These are phyloP conservation scores for Phytophthora constricta DNA, from an alignment of 352 stramenopile genomes.

Conservation along the genomic window DNA sequence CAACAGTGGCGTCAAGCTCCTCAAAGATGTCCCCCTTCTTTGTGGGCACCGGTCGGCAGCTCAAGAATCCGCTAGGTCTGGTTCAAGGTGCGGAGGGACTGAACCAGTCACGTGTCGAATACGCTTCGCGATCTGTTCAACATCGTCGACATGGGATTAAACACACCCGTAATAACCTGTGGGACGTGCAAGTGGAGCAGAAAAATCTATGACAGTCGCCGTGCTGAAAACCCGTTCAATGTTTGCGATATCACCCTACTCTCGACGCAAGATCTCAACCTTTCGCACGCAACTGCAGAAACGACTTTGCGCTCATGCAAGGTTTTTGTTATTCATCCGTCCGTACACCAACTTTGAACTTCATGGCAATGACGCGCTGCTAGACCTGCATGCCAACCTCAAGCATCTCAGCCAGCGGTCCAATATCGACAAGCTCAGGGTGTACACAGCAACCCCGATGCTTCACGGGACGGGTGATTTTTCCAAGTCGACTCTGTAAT, in stretches of 20 bases:
- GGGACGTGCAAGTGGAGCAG: constrained; percentile 7
- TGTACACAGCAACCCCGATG: constrained; percentile 14
- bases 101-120: constrained; percentile 4
- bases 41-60: no score
- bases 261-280: constrained; percentile 13
- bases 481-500: constrained; percentile 12
- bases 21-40: no score
- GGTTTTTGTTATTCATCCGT: constrained; percentile 5
- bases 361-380: constrained; percentile 10
- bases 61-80: no score
- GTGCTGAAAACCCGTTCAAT: constrained; percentile 7
- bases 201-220: constrained; percentile 14
- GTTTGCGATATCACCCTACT: constrained; percentile 4
- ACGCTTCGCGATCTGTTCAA: constrained; percentile 8
- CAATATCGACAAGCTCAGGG: constrained; percentile 23
- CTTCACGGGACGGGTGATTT: constrained; percentile 6
- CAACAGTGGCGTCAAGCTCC: no score
- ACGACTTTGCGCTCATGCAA: constrained; percentile 9
- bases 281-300: constrained; percentile 10
- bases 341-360: constrained; percentile 5
- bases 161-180: not conserved
- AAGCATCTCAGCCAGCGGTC: constrained; percentile 10
- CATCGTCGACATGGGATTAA: constrained; percentile 10
- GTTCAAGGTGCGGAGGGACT: no score
- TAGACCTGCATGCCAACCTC: constrained; percentile 9